A percentile compares a stretch with the other conserved stretches of the same genome.
phyloP scores from a whole-genome alignment of 75 land plant species.

The Cupressus sempervirens region DNA sequence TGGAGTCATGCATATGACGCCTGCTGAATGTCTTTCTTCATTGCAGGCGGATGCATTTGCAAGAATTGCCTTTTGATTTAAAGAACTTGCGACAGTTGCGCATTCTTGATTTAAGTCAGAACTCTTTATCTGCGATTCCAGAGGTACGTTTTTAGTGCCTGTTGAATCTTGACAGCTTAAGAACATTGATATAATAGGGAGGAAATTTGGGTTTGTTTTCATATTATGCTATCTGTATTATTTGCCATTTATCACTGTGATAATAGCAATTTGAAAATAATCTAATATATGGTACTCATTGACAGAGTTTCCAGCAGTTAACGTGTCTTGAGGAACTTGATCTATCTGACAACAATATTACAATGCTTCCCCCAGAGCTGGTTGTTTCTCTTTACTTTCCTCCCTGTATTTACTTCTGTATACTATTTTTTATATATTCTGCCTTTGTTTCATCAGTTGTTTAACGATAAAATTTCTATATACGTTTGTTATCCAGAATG shows the following conservation, averaged over 20 bases:
- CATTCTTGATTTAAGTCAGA: slow-evolving; percentile 82
- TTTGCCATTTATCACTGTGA: not conserved
- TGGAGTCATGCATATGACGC: slow-evolving; percentile 18
- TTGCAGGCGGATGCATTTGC: slow-evolving; percentile 41
- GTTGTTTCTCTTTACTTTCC: slow-evolving; percentile 19
- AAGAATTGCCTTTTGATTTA: slow-evolving; percentile 61
- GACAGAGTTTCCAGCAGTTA: slow-evolving; percentile 52
- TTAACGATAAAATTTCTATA: not conserved
- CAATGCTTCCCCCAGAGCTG: slow-evolving; percentile 72
- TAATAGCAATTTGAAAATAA: not conserved
- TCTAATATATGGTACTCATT: not conserved
- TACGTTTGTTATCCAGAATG: not conserved
- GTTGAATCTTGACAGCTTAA: not conserved
- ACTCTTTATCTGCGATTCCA: slow-evolving; percentile 57
- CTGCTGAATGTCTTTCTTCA: not conserved
- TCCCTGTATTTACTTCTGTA: not conserved
- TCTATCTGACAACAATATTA: slow-evolving; percentile 77
- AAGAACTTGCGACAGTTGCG: slow-evolving; percentile 36
- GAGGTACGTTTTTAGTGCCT: slow-evolving; percentile 32
- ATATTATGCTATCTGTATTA: not conserved
- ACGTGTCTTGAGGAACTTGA: slow-evolving; percentile 70
- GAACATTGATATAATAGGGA: not conserved
- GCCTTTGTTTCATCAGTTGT: not conserved
- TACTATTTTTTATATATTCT: not conserved
- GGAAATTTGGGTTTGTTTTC: not conserved